Conservation (phyloP, 148 eudicot species). For the Polygonum maritimum region DNA sequence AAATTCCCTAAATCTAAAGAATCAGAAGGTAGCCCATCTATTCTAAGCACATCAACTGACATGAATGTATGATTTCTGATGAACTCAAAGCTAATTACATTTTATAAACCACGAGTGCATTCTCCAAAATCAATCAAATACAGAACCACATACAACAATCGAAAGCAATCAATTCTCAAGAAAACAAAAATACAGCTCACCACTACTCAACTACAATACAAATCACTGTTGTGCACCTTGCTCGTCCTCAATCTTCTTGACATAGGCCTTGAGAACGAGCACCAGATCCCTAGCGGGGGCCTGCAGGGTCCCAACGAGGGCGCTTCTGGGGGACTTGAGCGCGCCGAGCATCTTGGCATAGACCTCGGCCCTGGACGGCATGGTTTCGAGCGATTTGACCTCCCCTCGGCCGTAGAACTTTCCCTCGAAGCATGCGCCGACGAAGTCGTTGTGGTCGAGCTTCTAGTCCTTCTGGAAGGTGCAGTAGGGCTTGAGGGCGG, state of each 20-base stretch:
- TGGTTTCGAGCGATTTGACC: constrained; percentile 52
- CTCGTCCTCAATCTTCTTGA: constrained; percentile 66
- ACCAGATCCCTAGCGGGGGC: constrained; percentile 85
- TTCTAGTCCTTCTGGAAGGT: constrained; percentile 70
- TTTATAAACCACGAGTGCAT: not conserved
- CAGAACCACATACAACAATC: not conserved
- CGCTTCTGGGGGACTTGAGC: constrained; percentile 52
- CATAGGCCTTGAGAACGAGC: constrained; percentile 61
- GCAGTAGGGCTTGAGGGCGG: constrained; percentile 67
- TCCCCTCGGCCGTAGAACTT: constrained; percentile 66
- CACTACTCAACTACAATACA: too few species aligned
- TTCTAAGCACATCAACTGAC: too few species aligned
- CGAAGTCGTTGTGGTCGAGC: constrained; percentile 72
- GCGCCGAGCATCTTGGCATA: constrained; percentile 63
- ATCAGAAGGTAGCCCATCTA: too few species aligned
- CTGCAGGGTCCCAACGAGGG: constrained; percentile 63
- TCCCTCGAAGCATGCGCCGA: constrained; percentile 89
- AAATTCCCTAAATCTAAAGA: too few species aligned
- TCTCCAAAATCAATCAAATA: not conserved
- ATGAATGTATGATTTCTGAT: not conserved
- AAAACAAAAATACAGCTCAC: not conserved
- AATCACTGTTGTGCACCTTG: not conserved
- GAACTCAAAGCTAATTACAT: not conserved
- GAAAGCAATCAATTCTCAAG: not conserved
- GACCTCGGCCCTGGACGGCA: constrained; percentile 75